A percentile compares a stretch with the other conserved stretches of the same genome.
Evolutionary conservation across 371 early-diverging fungal genomes (phyloP).

Genomic region (Syncephalastrum racemosum): DNA sequence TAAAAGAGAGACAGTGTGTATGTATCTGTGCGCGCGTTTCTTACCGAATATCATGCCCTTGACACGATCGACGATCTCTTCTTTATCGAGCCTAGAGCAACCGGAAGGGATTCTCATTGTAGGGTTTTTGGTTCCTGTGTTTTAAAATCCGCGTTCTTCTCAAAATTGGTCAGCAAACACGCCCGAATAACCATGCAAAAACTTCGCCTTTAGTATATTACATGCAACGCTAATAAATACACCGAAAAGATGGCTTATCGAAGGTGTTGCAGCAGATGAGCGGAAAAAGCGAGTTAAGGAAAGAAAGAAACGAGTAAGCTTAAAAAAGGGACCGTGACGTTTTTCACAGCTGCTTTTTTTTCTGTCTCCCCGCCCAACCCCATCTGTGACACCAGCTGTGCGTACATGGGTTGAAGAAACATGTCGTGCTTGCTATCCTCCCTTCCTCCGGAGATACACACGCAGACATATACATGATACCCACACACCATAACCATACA

Average conservation of each 20-base stretch:
- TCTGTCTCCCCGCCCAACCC: too few relatives aligned
- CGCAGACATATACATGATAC: too few relatives aligned
- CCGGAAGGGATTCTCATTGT: constrained; percentile 50
- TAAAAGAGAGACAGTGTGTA: neutral
- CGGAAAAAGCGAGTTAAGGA: constrained; percentile 1
- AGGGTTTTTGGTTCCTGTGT: neutral
- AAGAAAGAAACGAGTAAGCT: constrained; percentile 7
- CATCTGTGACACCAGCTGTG: too few relatives aligned
- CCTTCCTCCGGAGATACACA: too few relatives aligned
- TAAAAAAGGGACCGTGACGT: neutral
- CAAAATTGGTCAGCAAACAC: too few relatives aligned
- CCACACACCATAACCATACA: too few relatives aligned
- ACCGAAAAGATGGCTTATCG: too few relatives aligned
- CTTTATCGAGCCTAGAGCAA: constrained; percentile 38
- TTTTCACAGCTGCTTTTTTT: too few relatives aligned
- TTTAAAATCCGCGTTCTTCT: neutral
- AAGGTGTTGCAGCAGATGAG: neutral
- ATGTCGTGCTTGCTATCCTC: too few relatives aligned
- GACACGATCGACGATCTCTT: constrained; percentile 43
- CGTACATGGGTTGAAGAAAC: too few relatives aligned
- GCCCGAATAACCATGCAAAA: too few relatives aligned
- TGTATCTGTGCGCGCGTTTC: neutral
- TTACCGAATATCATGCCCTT: constrained; percentile 53
- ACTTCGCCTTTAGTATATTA: too few relatives aligned
- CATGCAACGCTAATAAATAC: neutral